Evolutionary conservation across 345 rosid species (phyloP), one percentile per base, ranked within the genome.

Genomic region (Salix suchowensis): DNA sequence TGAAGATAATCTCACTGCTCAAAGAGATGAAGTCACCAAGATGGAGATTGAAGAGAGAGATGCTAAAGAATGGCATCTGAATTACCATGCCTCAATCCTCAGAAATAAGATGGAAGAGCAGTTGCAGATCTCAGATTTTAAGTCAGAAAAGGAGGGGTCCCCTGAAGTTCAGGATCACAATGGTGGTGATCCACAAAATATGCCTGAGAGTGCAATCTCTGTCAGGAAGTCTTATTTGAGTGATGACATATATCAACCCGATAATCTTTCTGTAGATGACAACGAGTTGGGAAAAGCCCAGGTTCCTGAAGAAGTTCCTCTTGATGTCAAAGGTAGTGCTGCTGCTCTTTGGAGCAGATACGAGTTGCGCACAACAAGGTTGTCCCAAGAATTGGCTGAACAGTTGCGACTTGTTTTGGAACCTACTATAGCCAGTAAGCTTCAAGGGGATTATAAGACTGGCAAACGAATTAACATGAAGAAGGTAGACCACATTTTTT

Each of bases 381-480:
- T 92, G 75, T 93, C 98, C 54, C 97, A 93, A 81, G 97, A 93
- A 85, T 82, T 96, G 83, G 94, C 98, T 77, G 99, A 96, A 83
- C 99, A 91, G 68, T 80, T 96, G 80, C 96, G 98, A 26, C 97
- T 96, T 69, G 90, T 96, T 77, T 72, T 96, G 93, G 98, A 91
- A 85, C 97, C 98, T 55, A 93, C 95, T 18, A 79, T 91, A 55
- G 98, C 97, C 16, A 93, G 97, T 86, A 96, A 93, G 79, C 98
- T 96, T 66, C 94, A 88, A 82, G 99, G 99, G 23, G 99, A 96
- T 77, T 96, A 93, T 73, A 92, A 89, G 87, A 93, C 97, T 50
- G 99, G 99, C 61, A 93, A 96, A 83, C 81, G 99, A 76, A 92
- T 96, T 78, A 96, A 96, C 89, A 96, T 96, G 98, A 93, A 92